These are phyloP conservation scores for Aureobasidium uvarum DNA, from an alignment of 2,329 filamentous ascomycete genomes.

Conservation along the genomic window DNA sequence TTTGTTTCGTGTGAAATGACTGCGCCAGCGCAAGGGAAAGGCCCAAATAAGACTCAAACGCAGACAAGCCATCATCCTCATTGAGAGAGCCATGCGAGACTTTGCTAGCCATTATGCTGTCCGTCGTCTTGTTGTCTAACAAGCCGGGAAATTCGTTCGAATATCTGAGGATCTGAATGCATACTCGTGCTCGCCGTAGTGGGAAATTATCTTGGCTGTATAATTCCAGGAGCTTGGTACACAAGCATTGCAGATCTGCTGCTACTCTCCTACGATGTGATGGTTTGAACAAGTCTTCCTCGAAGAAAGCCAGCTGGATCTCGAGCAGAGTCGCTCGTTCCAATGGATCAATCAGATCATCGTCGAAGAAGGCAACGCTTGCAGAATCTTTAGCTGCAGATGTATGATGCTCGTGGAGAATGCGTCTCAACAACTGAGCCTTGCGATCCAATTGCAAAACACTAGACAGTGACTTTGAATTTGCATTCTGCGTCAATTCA, in stretches of 20 bases:
- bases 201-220: constrained; percentile 33
- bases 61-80: constrained; percentile 39
- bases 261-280: constrained; percentile 17
- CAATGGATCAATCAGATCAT: constrained; percentile 33
- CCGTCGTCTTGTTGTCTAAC: constrained; percentile 27
- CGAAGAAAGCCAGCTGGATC: constrained; percentile 40
- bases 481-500: not conserved
- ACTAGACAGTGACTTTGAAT: not conserved
- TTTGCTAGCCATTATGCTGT: constrained; percentile 26
- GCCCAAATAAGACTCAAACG: constrained; percentile 40
- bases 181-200: constrained; percentile 36
- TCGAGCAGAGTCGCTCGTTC: constrained; percentile 45
- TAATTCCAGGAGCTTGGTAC: constrained; percentile 29
- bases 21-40: constrained; percentile 43
- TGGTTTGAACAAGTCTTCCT: constrained; percentile 19
- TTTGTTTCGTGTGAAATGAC: constrained; percentile 41
- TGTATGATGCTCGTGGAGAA: constrained; percentile 2
- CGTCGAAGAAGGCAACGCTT: constrained; percentile 35
- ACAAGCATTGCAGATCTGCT: not conserved
- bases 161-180: constrained; percentile 31
- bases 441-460: not conserved
- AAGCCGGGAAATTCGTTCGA: constrained; percentile 32
- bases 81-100: constrained; percentile 28
- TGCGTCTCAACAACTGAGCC: not conserved
- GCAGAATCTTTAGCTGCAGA: not conserved